Evolutionary conservation across 768 basidiomycete genomes (phyloP).

Genomic region (Heimioporus sp.): DNA sequence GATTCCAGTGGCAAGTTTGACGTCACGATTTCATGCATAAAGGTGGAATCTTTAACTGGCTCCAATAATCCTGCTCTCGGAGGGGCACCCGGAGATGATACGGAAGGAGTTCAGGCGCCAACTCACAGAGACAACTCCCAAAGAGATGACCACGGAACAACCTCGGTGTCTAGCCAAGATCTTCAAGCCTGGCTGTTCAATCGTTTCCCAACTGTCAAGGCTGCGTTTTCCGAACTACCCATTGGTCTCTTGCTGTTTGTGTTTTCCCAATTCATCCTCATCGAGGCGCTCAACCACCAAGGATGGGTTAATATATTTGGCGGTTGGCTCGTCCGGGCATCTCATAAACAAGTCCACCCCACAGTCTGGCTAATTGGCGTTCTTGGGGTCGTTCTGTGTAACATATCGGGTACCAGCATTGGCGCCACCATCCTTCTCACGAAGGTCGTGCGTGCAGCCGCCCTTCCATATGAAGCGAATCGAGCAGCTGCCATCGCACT

Average conservation of each 20-base stretch:
- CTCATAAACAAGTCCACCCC: conserved; percentile 40
- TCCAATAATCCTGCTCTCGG: too few species aligned
- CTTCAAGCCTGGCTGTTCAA: conserved; percentile 10
- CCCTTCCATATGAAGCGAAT: too few species aligned
- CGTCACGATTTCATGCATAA: too few species aligned
- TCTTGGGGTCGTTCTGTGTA: conserved; percentile 72
- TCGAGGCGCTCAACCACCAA: too few species aligned
- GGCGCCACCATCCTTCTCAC: conserved; percentile 87
- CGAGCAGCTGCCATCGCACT: conserved; percentile 73
- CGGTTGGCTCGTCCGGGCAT: conserved; percentile 55
- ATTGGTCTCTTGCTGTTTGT: conserved; percentile 90
- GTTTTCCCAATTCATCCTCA: too few species aligned
- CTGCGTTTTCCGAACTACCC: conserved; percentile 87
- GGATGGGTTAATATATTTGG: conserved; percentile 83
- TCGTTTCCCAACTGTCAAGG: conserved; percentile 73
- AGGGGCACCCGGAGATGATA: too few species aligned
- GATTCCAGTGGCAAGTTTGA: too few species aligned
- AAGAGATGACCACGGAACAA: too few species aligned
- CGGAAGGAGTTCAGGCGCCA: too few species aligned
- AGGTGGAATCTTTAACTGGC: background rate
- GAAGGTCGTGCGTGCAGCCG: too few species aligned
- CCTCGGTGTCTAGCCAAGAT: too few species aligned
- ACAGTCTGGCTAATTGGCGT: conserved; percentile 68
- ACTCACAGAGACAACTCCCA: too few species aligned
- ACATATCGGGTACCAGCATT: conserved; percentile 86